Evolutionary conservation across 163 green algal genomes (phyloP), one percentile per base, ranked within the genome.

Genomic region (Scenedesmus sp.): DNA sequence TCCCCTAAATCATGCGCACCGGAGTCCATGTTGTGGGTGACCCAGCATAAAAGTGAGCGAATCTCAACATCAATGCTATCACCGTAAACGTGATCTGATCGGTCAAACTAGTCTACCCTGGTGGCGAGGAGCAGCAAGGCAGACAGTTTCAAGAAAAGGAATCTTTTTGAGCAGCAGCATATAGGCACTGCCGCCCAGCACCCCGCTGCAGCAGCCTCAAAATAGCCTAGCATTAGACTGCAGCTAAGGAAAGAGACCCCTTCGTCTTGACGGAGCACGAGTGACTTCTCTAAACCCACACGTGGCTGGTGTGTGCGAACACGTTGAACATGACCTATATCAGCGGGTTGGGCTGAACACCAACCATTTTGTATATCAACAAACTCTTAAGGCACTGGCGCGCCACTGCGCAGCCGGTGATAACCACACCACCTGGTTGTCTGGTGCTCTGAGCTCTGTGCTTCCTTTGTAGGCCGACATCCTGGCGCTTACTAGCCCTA

Each of bases 91-190:
- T 79, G 70, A 79, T 79, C 70, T 79, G 70, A 79, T 52, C 70
- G 13, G 23, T 52, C 2, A 46, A 18, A 79, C 10, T 52, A 15
- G 23, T 52, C 18, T n/a, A 52, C 70, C 23, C 5, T 52, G 23
- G 23, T 79, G 70, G 70, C 70, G 70, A 79, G 70, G 23, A 79
- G 70, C 70, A 79, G 70, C 2, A 79, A 13, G 46, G 70, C 70
- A 79, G 70, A 52, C 70, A 79, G 23, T 46, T 79, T 79, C 23
- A 46, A 79, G 23, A 13, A 79, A 79, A 13, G 70, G 70, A 79
- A 79, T 79, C 70, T 79, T 79, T 79, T 79, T 79, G 70, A 79
- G 70, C 70, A 79, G 70, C 70, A 79, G 70, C 70, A 79, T 79
- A 79, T 16, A 79, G 23, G 70, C 70, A 79, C 70, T 79, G 70